These are phyloP conservation scores for Rubroboletus satanas DNA, from an alignment of 768 basidiomycete genomes.

Conservation along the genomic window DNA sequence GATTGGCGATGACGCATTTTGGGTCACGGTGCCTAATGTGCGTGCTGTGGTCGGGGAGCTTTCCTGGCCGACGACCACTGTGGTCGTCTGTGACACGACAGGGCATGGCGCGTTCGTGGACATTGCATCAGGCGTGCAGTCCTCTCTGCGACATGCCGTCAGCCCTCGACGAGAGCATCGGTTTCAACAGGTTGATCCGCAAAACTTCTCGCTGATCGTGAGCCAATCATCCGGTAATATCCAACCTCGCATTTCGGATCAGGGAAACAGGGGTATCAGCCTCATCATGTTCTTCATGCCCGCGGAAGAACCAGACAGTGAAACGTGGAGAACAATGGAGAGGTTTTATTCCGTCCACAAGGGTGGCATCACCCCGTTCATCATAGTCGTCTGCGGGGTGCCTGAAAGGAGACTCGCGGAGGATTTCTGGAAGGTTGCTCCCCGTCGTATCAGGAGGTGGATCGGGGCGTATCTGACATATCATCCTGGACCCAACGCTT, in stretches of 20 bases:
- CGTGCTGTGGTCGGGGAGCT: constrained; percentile 16
- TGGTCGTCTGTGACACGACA: constrained; percentile 18
- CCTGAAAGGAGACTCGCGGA: constrained; percentile 7
- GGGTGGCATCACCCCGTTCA: constrained; percentile 13
- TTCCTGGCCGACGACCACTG: constrained; percentile 19
- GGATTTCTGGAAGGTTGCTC: constrained; percentile 8
- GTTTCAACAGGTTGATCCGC: constrained; percentile 17
- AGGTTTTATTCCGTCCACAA: constrained; percentile 12
- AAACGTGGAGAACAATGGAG: constrained; percentile 15
- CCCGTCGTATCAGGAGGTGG: constrained; percentile 6
- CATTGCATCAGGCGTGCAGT: constrained; percentile 9
- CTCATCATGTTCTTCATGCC: constrained; percentile 18
- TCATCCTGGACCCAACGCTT: constrained; percentile 10
- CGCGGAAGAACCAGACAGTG: neutral
- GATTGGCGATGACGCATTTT: constrained; percentile 4
- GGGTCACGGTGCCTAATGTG: constrained; percentile 15
- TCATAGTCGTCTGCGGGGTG: constrained; percentile 15
- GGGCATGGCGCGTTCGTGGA: neutral
- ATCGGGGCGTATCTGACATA: constrained; percentile 9
- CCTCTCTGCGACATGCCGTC: neutral
- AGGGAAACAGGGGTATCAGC: constrained; percentile 1
- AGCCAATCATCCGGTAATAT: neutral
- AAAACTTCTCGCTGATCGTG: neutral
- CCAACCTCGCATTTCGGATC: neutral
- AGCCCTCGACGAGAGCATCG: constrained; percentile 3